Evolutionary conservation across 169 alveolate species (phyloP).

Genomic region (Plasmodium sp.): DNA sequence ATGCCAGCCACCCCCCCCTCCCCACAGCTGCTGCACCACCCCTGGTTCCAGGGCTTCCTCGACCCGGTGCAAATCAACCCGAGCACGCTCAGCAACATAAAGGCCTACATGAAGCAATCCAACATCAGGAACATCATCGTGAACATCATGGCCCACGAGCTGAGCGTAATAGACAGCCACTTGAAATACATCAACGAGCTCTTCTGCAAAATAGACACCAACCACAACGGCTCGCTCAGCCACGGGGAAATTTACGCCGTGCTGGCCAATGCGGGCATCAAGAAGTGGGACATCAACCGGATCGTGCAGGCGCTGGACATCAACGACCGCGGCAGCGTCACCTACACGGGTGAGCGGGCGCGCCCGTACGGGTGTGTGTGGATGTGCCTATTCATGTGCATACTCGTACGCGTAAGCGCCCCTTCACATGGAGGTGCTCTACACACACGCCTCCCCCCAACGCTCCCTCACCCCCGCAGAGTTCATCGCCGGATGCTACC

Average conservation of each 20-base stretch:
- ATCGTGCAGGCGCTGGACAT: slow-evolving; percentile 69
- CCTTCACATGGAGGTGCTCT: background rate
- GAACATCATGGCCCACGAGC: slow-evolving; percentile 73
- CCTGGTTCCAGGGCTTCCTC: slow-evolving; percentile 72
- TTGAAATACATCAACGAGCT: slow-evolving; percentile 55
- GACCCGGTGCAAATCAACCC: slow-evolving; percentile 56
- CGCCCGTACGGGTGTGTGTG: background rate
- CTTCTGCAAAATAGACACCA: slow-evolving; percentile 54
- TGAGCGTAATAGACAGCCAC: slow-evolving; percentile 52
- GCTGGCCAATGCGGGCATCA: slow-evolving; percentile 57
- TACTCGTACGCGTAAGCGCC: background rate
- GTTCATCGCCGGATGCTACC: slow-evolving; percentile 71
- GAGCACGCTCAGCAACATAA: slow-evolving; percentile 48
- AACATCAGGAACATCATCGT: slow-evolving; percentile 66
- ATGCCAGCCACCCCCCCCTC: background rate
- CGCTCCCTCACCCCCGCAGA: slow-evolving; percentile 10
- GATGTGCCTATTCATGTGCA: background rate
- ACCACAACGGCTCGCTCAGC: slow-evolving; percentile 69
- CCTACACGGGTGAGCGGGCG: slow-evolving; percentile 38
- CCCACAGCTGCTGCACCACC: slow-evolving; percentile 59
- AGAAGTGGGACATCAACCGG: slow-evolving; percentile 73
- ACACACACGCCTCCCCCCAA: background rate
- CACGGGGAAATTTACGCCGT: slow-evolving; percentile 67
- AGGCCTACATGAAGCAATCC: slow-evolving; percentile 71
- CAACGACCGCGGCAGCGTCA: slow-evolving; percentile 52